Conservation (phyloP, 306 rosid species). For the Canavalia ensiformis region DNA sequence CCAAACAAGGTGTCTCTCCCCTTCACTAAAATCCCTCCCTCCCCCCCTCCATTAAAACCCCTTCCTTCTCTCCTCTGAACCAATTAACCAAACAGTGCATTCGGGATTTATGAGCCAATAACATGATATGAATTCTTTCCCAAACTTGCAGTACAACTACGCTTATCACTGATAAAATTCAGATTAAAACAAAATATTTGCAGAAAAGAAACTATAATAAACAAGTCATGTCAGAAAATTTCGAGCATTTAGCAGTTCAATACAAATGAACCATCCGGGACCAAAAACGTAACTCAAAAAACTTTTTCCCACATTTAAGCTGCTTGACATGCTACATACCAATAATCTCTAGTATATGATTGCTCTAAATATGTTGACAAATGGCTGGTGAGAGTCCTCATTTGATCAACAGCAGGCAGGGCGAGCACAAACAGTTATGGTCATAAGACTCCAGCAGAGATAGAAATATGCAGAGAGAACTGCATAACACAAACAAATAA, state of each 20-base stretch:
- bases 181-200: background rate
- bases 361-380: conserved; percentile 18
- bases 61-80: too few relatives aligned
- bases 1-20: too few relatives aligned
- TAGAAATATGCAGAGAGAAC: conserved; percentile 34
- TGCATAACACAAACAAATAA: conserved; percentile 36
- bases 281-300: background rate
- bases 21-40: too few relatives aligned
- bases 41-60: too few relatives aligned
- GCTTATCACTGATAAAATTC: background rate
- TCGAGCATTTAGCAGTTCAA: conserved; percentile 9
- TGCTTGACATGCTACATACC: conserved; percentile 36
- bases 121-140: conserved; percentile 21
- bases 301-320: conserved; percentile 21
- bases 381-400: conserved; percentile 10
- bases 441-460: background rate
- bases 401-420: background rate
- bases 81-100: too few relatives aligned
- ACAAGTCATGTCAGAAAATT: background rate
- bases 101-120: background rate
- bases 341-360: conserved; percentile 22
- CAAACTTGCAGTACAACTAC: conserved; percentile 20
- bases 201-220: conserved; percentile 14
- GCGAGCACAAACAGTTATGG: conserved; percentile 14
- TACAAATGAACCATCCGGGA: conserved; percentile 11